Evolutionary conservation across 2,329 filamentous ascomycete genomes (phyloP), one percentile per base, ranked within the genome.

Genomic region (Immersiporthe knoxdaviesiana): DNA sequence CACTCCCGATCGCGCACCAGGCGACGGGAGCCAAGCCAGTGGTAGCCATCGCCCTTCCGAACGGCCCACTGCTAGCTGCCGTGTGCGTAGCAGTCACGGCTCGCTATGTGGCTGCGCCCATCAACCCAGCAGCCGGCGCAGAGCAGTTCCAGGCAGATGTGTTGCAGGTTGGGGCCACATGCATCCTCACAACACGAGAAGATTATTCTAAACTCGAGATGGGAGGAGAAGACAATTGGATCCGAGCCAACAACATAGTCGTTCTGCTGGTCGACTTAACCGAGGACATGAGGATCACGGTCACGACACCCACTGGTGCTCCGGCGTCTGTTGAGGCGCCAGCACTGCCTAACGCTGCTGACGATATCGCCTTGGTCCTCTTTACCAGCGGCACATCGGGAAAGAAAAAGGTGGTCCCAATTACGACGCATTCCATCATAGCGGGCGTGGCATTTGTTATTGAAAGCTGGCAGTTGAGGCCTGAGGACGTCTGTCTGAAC

Each of bases 321-420:
- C 24, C 32, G 5, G 24, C 67, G 2, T 24, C 39, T 6, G 16
- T 54, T 32, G 35, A 56, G 12, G n/a, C 24, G 4, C 10, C 67
- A 8, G 54, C 61, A n/a, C 4, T 61, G n/a, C 64, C 67, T 6
- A 71, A 71, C 21, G 24, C 37, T 7, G 87, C 90, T n/a, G 90
- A 94, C 71, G 93, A 97, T 82, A 84, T 92, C 30, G 81, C 80
- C 4, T 79, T 88, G 65, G 79, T 88, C 60, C 79, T 88, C 1
- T 87, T 88, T 74, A 88, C 86, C 0, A 87, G 84, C 69, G 86
- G 86, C 24, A 88, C 86, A 0, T 86, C 83, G 24, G 86, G 86
- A 1, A 86, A 81, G n/a, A 88, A 87, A 75, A 88, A 88, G 75
- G 78, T 87, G 3, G 86, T 88, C 2, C 86, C 86, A 0, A 79